Conservation (phyloP, 2,329 filamentous ascomycete species). For the Scytalidium sp. region DNA sequence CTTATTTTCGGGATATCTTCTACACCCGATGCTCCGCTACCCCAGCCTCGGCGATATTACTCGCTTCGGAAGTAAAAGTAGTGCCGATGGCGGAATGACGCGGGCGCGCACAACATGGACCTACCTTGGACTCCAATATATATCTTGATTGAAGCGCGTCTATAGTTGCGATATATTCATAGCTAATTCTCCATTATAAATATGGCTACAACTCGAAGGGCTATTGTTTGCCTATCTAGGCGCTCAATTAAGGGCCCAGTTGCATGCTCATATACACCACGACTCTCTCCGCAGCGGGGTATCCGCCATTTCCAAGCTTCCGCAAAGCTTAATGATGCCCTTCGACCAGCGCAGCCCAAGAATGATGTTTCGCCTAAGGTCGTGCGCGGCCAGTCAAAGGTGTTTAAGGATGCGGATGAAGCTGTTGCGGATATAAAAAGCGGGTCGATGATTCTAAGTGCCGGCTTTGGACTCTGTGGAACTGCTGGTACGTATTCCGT, state of each 20-base stretch:
- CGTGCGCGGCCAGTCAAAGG: slow-evolving; percentile 18
- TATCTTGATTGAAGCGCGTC: no score
- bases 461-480: slow-evolving; percentile 80
- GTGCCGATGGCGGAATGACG: no score
- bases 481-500: slow-evolving; percentile 53
- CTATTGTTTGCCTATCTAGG: background rate
- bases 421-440: slow-evolving; percentile 37
- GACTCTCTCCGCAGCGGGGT: background rate
- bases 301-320: slow-evolving; percentile 12
- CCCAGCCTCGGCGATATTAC: no score
- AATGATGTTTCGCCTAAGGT: slow-evolving; percentile 19
- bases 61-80: no score
- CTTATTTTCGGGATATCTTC: background rate
- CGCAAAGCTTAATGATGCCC: slow-evolving; percentile 7
- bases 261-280: background rate
- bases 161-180: no score
- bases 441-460: slow-evolving; percentile 68
- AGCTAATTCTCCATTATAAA: background rate
- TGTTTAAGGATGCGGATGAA: slow-evolving; percentile 23
- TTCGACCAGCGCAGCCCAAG: slow-evolving; percentile 17
- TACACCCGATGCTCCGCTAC: background rate
- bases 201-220: background rate
- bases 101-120: no score
- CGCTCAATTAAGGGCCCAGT: background rate
- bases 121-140: no score